Evolutionary conservation across 805 yeast species (phyloP), one percentile per base, ranked within the genome.

Genomic region (Metschnikowia vanudenii): DNA sequence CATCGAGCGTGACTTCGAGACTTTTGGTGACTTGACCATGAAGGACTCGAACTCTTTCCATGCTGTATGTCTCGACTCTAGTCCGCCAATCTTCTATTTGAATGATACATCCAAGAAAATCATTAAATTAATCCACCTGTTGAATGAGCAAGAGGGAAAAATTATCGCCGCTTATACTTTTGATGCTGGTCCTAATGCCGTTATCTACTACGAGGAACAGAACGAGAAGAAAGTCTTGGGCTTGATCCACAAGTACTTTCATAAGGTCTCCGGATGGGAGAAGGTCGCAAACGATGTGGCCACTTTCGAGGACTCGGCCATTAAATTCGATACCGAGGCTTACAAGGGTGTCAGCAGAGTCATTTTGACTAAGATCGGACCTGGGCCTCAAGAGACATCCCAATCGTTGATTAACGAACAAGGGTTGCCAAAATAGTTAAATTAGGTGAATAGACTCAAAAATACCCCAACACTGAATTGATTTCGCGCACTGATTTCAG

Each of bases 181-280:
- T 62, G 99, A 94, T 67, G 99, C 99, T 28, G 99, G 99, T 63
- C 99, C 99, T 68, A 94, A 94, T 69, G 96, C 97, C 17, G 99
- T 94, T 37, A 79, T 94, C 51, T 94, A 94, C 71, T 94, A 94
- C 64, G 82, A 84, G 62, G 78, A 78, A 54, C 74, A 82, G 59
- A 80, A 92, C 67, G 96, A 90, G 68, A 57, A 69, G n/a, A 75
- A 73, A 51, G 82, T 94, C 6, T 76, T 92, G 56, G 84, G 90
- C 3, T 74, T 88, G 54, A 69, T 94, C 49, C 72, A 83, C 65
- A 71, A 75, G 46, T 75, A 79, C 53, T 83, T 89, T 60, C 66
- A 68, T 40, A 59, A 75, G 41, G 80, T 85, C 40, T 69, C 73
- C 10, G 96, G 96, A 16, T 91, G 97, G 92, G 75, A 75, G 3